Evolutionary conservation across 495 filamentous ascomycete genomes (phyloP), one percentile per base, ranked within the genome.

Genomic region (Pseudevernia furfuracea): DNA sequence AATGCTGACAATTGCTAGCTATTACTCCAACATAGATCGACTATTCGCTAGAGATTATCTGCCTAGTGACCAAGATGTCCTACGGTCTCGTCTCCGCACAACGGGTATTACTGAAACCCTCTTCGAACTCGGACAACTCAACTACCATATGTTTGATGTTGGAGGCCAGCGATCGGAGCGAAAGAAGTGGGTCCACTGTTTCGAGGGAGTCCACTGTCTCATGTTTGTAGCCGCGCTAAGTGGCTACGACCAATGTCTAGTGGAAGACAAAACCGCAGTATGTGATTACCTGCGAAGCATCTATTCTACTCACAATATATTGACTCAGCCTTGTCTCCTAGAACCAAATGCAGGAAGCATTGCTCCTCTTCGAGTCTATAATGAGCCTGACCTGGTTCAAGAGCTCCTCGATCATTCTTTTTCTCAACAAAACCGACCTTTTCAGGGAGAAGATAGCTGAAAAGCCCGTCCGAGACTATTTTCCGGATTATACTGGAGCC

Each of bases 151-250:
- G 94, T 97, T 97, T 79, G 94, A 98, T 71, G 94, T 98, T 64
- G 94, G 94, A 70, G 94, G 94, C 60, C 94, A 98, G 75, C 81
- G 94, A 68, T 97, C 95, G 30, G 94, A 98, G 70, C 88, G 94
- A 60, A 98, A 98, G 83, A 98, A 98, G 77, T 98, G 94, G 94
- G 97, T 98, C 68, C 94, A 98, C 73, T 97, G 94, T 77, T 98
- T 98, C 74, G 94, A 98, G 72, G 96, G 96, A 70, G 94, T 98
- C 66, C 92, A 91, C 63, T 89, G 88, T 72, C 80, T 98, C 44
- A 81, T 98, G 55, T 98, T 98, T 77, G 84, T 98, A 71, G 94
- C 96, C 58, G 94, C 94, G 41, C 87, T 98, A 68, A 96, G 91
- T 64, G 94, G 93, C 44, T 98, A 97, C 72, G 94, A 98, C 73